Conservation (phyloP, 129 eudicot species). For the Flaveria robusta region DNA sequence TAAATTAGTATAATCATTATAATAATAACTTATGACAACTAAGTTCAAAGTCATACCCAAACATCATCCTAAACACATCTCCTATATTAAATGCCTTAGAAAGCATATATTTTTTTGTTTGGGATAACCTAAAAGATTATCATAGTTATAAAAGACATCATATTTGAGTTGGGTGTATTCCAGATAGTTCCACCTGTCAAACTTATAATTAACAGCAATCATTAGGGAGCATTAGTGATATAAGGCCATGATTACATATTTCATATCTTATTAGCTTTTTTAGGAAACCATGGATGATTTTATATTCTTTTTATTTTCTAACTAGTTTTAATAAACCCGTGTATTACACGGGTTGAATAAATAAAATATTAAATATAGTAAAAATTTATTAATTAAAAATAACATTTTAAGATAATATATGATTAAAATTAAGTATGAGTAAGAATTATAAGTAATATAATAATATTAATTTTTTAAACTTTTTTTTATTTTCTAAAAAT, state of each 20-base stretch:
- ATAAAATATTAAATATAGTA: no score
- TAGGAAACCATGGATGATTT: not conserved
- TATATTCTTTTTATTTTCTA: not conserved
- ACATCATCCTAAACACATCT: not conserved
- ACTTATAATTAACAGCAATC: constrained; percentile 25
- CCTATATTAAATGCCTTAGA: not conserved
- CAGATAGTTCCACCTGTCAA: constrained; percentile 36
- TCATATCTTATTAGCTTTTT: constrained; percentile 11
- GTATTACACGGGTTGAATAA: no score
- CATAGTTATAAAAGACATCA: constrained; percentile 1
- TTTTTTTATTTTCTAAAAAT: no score
- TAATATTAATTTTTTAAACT: no score
- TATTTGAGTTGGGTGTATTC: constrained; percentile 31
- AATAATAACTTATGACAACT: not conserved
- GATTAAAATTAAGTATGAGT: no score
- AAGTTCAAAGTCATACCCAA: not conserved
- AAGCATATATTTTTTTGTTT: not conserved
- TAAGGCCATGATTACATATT: not conserved
- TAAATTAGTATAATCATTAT: not conserved
- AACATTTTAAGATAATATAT: no score
- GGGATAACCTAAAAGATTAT: not conserved
- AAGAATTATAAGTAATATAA: no score
- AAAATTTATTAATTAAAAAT: no score
- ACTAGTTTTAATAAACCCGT: no score
- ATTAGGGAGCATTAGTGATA: constrained; percentile 32